Base-by-base conservation (phyloP, 345 rosid species). In the Moringa oleifera region DNA sequence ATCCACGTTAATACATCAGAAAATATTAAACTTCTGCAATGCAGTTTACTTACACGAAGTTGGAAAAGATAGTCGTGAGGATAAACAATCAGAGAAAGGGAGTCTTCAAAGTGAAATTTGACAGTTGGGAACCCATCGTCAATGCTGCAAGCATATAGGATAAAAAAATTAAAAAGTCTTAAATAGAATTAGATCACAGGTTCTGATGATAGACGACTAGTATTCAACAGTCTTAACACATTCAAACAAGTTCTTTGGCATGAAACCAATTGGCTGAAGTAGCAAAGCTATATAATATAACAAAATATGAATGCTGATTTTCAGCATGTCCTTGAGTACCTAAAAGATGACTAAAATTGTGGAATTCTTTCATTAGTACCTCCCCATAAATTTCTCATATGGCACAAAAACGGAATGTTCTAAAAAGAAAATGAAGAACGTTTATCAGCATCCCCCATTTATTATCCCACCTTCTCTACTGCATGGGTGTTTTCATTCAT, bases 41-140 rank as follows among this genome's bases (percentile, higher is more conserved):
- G 63, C 11, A 33, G 11, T 33, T 33, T 33, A 85, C 90, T 85
- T 80, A 90, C 97, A 46, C 62, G 70, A 75, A 77, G 69, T 68
- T 58, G 41, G 69, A 92, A 89, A 63, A 90, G 69, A 68, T 92
- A 93, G 24, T 90, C 98, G 24, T 74, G 89, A 19, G 98, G 96
- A 72, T 73, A 69, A 62, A 83, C 78, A 0, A 70, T 71, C 64
- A 93, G 70, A 56, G 66, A 54, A 59, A 93, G 89, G 22, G 90
- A 86, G 59, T 67, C 84, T 55, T 81, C 74, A 59, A 93, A 90
- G 51, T 70, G 72, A 66, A 90, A 88, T 60, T 68, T 83, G 25
- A 90, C 91, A 0, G 70, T 62, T 0, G 98, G 90, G 77, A 93
- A 93, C 47, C 73, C 85, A 61, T 79, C 72, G 62, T 89, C 86